phyloP scores from a whole-genome alignment of 2,329 filamentous ascomycete genomes.

The Penicillium nordicum region DNA sequence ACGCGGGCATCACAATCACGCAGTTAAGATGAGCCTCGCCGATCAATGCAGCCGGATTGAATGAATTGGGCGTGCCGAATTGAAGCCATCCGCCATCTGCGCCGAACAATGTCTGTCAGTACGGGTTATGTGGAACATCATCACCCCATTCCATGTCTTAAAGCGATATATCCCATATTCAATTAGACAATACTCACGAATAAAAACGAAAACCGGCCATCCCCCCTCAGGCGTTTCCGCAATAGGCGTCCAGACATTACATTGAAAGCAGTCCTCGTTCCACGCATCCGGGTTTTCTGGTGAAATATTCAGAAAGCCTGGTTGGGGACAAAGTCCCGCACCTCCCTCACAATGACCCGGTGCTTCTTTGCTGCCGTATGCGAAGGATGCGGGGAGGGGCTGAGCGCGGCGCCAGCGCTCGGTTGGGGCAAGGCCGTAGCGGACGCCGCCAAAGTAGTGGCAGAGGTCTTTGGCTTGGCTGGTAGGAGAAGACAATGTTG shows the following conservation, averaged over 20 bases:
- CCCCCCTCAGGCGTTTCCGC: conserved; percentile 44
- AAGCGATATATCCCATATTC: no score
- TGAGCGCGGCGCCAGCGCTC: conserved; percentile 51
- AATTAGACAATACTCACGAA: conserved; percentile 42
- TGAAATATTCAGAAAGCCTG: conserved; percentile 31
- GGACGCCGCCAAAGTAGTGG: conserved; percentile 55
- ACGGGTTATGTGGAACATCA: not conserved
- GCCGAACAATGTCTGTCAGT: not conserved
- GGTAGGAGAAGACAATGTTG: conserved; percentile 24
- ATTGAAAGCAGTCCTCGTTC: conserved; percentile 55
- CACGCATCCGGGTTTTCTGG: conserved; percentile 31
- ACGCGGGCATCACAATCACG: conserved; percentile 55
- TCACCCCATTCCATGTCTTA: not conserved
- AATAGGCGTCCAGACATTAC: conserved; percentile 54
- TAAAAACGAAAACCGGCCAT: conserved; percentile 59
- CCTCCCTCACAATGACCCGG: conserved; percentile 46
- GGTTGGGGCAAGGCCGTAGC: conserved; percentile 53
- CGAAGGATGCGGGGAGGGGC: conserved; percentile 47
- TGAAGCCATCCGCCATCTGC: conserved; percentile 58
- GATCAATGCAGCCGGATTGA: conserved; percentile 46
- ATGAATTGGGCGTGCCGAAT: conserved; percentile 51
- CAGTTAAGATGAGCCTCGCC: conserved; percentile 49
- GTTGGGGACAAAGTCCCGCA: conserved; percentile 51
- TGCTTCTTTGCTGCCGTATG: conserved; percentile 49
- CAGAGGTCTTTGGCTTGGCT: conserved; percentile 36